Conservation (phyloP, 768 basidiomycete species). For the Psilocybe azurescens region DNA sequence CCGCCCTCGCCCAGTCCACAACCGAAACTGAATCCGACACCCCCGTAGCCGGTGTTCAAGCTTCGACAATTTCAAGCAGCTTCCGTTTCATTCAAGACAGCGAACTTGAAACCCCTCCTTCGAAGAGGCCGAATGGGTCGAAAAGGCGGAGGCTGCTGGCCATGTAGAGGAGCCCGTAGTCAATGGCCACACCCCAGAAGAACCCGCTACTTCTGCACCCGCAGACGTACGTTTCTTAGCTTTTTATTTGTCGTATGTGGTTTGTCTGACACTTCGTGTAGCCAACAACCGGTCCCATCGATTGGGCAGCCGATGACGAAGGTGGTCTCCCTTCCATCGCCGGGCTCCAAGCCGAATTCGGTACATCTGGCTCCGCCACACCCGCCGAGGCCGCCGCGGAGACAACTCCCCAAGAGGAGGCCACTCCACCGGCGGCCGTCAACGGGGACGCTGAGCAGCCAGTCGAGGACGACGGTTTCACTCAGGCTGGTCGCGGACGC, state of each 20-base stretch:
- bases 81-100: conserved; percentile 86
- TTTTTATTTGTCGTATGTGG: not conserved
- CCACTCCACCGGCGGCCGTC: conserved; percentile 28
- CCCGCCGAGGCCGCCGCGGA: conserved; percentile 45
- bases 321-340: conserved; percentile 79
- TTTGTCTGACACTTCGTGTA: conserved; percentile 6
- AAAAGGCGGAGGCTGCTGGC: conserved; percentile 46
- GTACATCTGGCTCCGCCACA: conserved; percentile 73
- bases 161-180: conserved; percentile 34
- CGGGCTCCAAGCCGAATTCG: conserved; percentile 77
- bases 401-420: conserved; percentile 3
- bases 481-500: conserved; percentile 51
- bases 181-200: conserved; percentile 35
- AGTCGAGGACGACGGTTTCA: conserved; percentile 70
- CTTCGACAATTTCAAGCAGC: conserved; percentile 48
- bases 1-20: conserved; percentile 20
- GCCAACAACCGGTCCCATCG: conserved; percentile 49
- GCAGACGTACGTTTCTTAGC: conserved; percentile 21
- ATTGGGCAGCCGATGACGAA: conserved; percentile 88
- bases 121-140: conserved; percentile 62
- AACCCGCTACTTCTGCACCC: conserved; percentile 19
- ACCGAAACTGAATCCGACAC: conserved; percentile 31
- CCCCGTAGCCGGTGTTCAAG: conserved; percentile 47
- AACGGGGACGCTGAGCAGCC: conserved; percentile 36
- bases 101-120: conserved; percentile 67